These are phyloP conservation scores for Digitaria exilis DNA, from an alignment of 202 grass and related monocot genomes.

Conservation along the genomic window DNA sequence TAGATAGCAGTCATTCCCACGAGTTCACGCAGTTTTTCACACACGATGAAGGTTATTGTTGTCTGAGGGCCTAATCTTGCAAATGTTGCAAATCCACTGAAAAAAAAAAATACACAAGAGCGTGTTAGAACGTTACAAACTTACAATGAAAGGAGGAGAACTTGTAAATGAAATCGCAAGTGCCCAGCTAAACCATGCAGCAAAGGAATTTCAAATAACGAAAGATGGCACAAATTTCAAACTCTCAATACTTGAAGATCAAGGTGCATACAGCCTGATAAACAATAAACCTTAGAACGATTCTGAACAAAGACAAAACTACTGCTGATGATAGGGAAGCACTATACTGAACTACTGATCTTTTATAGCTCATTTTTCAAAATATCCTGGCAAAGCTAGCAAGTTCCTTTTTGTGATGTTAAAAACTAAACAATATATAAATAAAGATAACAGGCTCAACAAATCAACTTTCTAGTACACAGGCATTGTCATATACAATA, in stretches of 20 bases:
- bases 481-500: neutral
- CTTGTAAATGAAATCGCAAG: neutral
- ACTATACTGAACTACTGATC: neutral
- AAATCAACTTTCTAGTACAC: neutral
- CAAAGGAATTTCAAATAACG: neutral
- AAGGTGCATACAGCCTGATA: neutral
- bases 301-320: neutral
- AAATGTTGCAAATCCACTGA: slow-evolving; percentile 84
- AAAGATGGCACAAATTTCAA: neutral
- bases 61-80: slow-evolving; percentile 92
- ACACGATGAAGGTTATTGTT: slow-evolving; percentile 79
- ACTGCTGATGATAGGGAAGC: slow-evolving; percentile 15
- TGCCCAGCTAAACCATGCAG: neutral
- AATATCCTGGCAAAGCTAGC: slow-evolving; percentile 10
- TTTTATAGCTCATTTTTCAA: slow-evolving; percentile 14
- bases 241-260: neutral
- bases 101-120: slow-evolving; percentile 19
- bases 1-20: slow-evolving; percentile 75
- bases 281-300: neutral
- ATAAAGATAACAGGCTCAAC: neutral
- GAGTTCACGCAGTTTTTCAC: slow-evolving; percentile 77
- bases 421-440: slow-evolving; percentile 11
- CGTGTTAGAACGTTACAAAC: slow-evolving; percentile 23
- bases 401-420: neutral
- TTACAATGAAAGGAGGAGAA: neutral